Conservation (phyloP, 345 rosid genomes). For the Eucalyptus camaldulensis region DNA sequence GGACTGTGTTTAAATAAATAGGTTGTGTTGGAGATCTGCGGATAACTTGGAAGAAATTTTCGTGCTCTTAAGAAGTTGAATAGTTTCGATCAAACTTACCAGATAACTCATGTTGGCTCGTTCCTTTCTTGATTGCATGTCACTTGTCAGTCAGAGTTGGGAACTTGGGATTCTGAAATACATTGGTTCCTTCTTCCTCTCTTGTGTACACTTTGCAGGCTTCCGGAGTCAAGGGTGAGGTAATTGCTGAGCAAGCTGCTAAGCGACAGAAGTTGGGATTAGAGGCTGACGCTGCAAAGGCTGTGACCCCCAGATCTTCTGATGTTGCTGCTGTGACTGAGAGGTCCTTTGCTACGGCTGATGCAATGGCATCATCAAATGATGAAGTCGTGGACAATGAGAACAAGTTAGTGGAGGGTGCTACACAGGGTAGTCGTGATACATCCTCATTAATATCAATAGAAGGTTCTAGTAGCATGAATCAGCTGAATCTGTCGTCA, state of each 20-base stretch:
- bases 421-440: constrained; percentile 16
- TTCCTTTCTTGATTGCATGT: neutral
- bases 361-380: constrained; percentile 12
- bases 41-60: neutral
- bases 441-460: constrained; percentile 9
- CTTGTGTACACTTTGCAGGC: constrained; percentile 39
- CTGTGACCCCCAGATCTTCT: constrained; percentile 9
- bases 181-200: neutral
- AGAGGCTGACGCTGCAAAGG: constrained; percentile 23
- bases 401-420: constrained; percentile 26
- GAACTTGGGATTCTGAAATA: neutral
- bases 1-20: neutral
- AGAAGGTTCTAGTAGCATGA: constrained; percentile 28
- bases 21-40: neutral
- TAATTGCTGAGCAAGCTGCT: constrained; percentile 39
- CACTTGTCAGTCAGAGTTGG: neutral
- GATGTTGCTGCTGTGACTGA: constrained; percentile 16
- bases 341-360: constrained; percentile 19
- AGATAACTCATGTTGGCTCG: neutral
- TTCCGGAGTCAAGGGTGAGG: constrained; percentile 55
- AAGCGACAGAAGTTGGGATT: constrained; percentile 47
- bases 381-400: constrained; percentile 19
- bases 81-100: neutral
- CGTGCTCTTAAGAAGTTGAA: neutral
- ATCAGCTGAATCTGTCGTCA: constrained; percentile 21